Conservation (phyloP, 2,329 filamentous ascomycete genomes). For the Bipolaris cookei region DNA sequence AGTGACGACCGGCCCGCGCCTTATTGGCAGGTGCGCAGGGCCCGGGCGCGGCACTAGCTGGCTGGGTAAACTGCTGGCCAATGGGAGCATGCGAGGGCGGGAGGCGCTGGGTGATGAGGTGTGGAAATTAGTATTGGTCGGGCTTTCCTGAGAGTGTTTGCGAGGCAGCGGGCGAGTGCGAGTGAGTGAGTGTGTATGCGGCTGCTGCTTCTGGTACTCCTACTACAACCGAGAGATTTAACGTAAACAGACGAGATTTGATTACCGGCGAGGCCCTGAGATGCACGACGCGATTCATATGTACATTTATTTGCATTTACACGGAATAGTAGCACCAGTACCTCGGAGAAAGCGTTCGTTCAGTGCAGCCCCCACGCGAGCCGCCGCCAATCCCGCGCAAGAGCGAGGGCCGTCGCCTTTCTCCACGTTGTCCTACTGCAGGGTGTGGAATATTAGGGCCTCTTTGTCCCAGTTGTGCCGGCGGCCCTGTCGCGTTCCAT, state of each 20-base stretch:
- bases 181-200: background rate
- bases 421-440: slow-evolving; percentile 21
- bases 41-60: slow-evolving; percentile 7
- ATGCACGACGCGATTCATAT: background rate
- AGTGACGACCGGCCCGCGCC: slow-evolving; percentile 11
- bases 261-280: background rate
- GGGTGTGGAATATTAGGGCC: background rate
- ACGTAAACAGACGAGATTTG: background rate
- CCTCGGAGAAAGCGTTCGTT: background rate
- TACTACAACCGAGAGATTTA: background rate
- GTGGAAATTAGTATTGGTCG: slow-evolving; percentile 22
- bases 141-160: background rate
- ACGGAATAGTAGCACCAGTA: no score
- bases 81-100: slow-evolving; percentile 11
- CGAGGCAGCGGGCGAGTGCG: background rate
- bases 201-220: no score
- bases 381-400: slow-evolving; percentile 17
- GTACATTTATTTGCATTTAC: no score
- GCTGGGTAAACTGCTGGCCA: slow-evolving; percentile 17
- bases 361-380: slow-evolving; percentile 10
- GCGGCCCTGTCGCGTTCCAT: background rate
- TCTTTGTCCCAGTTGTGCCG: background rate
- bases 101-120: slow-evolving; percentile 29
- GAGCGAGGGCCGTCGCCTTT: slow-evolving; percentile 11
- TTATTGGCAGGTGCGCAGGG: slow-evolving; percentile 14